A percentile compares a stretch with the other conserved stretches of the same genome.
These are phyloP conservation scores for Nakataea oryzae DNA, from an alignment of 2,329 filamentous ascomycete genomes.

Conservation along the genomic window DNA sequence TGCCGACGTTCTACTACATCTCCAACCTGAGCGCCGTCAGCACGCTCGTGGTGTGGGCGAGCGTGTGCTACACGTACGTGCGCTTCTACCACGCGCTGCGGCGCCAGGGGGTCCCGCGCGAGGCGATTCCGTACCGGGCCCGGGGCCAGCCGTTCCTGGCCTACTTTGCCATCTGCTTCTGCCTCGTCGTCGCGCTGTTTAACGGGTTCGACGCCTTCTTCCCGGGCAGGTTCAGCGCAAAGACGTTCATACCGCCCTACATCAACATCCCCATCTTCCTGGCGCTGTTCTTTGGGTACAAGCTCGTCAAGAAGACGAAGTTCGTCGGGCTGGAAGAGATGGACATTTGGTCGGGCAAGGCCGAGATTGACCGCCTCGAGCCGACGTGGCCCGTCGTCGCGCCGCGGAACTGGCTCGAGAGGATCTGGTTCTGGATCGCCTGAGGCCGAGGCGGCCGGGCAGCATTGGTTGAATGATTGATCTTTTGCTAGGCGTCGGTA, in stretches of 20 bases:
- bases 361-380: slow-evolving; percentile 41
- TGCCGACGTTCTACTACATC: slow-evolving; percentile 11
- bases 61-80: slow-evolving; percentile 58
- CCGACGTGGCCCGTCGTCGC: slow-evolving; percentile 21
- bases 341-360: slow-evolving; percentile 39
- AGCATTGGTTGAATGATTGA: too few relatives aligned
- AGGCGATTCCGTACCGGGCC: slow-evolving; percentile 54
- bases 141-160: slow-evolving; percentile 59
- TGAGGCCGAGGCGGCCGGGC: not conserved
- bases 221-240: slow-evolving; percentile 30
- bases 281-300: slow-evolving; percentile 12
- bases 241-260: slow-evolving; percentile 23
- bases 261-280: slow-evolving; percentile 18
- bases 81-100: slow-evolving; percentile 57
- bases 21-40: slow-evolving; percentile 46
- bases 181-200: slow-evolving; percentile 56
- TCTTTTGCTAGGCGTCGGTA: not conserved
- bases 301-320: slow-evolving; percentile 9
- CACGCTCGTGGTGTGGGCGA: slow-evolving; percentile 58
- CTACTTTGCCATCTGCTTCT: slow-evolving; percentile 50
- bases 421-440: slow-evolving; percentile 46
- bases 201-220: slow-evolving; percentile 66
- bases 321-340: slow-evolving; percentile 6
- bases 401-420: slow-evolving; percentile 39
- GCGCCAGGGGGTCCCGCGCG: slow-evolving; percentile 53